Conservation (phyloP, 1,284 basidiomycete genomes). For the Singerocomus rubriflavus region DNA sequence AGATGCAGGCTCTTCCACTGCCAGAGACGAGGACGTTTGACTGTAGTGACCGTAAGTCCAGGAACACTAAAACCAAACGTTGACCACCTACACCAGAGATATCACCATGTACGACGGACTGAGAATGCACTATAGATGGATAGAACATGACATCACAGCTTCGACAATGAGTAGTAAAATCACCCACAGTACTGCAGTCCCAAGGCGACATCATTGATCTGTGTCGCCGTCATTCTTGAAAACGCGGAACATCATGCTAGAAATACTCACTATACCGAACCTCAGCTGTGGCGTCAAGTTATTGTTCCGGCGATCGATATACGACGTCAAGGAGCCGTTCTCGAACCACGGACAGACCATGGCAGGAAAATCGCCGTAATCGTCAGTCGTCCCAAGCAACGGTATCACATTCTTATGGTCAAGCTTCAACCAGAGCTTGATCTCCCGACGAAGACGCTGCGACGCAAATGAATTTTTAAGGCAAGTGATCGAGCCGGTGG, state of each 20-base stretch:
- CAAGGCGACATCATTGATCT: constrained; percentile 7
- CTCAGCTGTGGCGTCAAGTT: not conserved
- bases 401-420: not conserved
- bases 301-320: not conserved
- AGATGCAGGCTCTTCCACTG: constrained; percentile 23
- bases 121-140: not conserved
- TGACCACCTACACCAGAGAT: not conserved
- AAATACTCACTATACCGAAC: constrained; percentile 2
- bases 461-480: not conserved
- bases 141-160: too few species aligned
- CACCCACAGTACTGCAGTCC: constrained; percentile 6
- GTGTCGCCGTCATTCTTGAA: not conserved
- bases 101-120: not conserved
- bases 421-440: not conserved
- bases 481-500: too few species aligned
- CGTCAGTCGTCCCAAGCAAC: not conserved
- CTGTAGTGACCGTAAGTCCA: not conserved
- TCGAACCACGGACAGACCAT: not conserved
- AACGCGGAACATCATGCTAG: too few species aligned
- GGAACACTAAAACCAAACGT: not conserved
- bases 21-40: constrained; percentile 28
- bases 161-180: not conserved
- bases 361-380: not conserved
- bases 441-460: not conserved
- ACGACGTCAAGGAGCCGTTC: not conserved